Conservation (phyloP, 2,329 filamentous ascomycete genomes). For the Tolypocladium guangdongense region DNA sequence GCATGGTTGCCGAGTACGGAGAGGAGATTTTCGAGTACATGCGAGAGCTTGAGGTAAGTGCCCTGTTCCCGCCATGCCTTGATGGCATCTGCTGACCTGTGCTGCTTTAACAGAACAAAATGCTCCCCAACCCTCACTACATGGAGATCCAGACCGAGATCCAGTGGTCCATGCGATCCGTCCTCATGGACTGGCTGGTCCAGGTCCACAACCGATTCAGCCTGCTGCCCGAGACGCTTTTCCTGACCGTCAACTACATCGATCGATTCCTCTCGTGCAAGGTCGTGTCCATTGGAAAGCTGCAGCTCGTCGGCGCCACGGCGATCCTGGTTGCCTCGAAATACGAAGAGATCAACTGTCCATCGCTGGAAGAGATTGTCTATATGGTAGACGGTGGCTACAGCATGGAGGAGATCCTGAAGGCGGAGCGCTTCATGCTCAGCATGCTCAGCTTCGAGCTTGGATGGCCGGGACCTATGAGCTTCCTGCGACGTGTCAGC, state of each 20-base stretch:
- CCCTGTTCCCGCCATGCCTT: not conserved
- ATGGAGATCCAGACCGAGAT: constrained; percentile 98
- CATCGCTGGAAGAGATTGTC: constrained; percentile 87
- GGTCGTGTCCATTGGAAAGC: constrained; percentile 85
- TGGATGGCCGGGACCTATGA: constrained; percentile 98
- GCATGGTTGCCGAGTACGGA: constrained; percentile 94
- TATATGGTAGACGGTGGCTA: constrained; percentile 98
- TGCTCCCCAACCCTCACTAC: constrained; percentile 84
- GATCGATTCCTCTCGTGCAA: constrained; percentile 93
- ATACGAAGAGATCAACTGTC: constrained; percentile 98
- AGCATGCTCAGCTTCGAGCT: constrained; percentile 93
- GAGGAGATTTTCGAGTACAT: constrained; percentile 95
- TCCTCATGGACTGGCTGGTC: constrained; percentile 96
- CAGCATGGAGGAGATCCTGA: constrained; percentile 81
- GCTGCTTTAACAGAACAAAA: constrained; percentile 43
- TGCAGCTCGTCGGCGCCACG: constrained; percentile 92
- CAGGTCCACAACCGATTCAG: constrained; percentile 90
- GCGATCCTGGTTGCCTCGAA: constrained; percentile 94
- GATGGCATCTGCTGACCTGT: constrained; percentile 8
- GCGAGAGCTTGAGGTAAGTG: constrained; percentile 69
- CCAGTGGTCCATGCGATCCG: constrained; percentile 96
- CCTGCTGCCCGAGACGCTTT: constrained; percentile 87
- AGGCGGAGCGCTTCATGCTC: constrained; percentile 96
- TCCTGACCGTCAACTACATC: constrained; percentile 91
- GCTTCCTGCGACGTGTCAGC: constrained; percentile 91